These are phyloP conservation scores for Mycena rosella DNA, from an alignment of 768 basidiomycete species.

Conservation along the genomic window DNA sequence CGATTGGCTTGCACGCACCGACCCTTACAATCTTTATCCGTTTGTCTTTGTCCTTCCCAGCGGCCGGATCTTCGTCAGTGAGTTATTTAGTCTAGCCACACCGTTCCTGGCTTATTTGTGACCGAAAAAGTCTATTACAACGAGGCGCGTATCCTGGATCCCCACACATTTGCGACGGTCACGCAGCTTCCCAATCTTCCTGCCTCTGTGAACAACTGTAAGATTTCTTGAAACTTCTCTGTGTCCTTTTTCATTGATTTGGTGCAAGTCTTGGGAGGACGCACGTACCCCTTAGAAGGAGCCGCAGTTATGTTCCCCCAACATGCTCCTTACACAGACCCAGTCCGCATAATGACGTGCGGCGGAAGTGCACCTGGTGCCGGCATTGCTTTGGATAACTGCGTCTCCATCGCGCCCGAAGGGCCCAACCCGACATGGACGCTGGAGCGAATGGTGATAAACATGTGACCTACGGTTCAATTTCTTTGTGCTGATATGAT, in stretches of 20 bases:
- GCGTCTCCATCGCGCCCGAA: conserved; percentile 78
- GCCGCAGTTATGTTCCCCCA: conserved; percentile 79
- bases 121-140: conserved; percentile 75
- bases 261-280: conserved; percentile 67
- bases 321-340: conserved; percentile 79
- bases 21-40: conserved; percentile 86
- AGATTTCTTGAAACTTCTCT: conserved; percentile 24
- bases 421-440: conserved; percentile 71
- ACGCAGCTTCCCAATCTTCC: conserved; percentile 78
- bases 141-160: conserved; percentile 84
- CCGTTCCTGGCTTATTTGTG: background rate
- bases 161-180: conserved; percentile 72
- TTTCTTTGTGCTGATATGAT: background rate
- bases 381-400: conserved; percentile 73
- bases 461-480: background rate
- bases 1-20: conserved; percentile 77
- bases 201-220: conserved; percentile 77
- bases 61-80: conserved; percentile 77
- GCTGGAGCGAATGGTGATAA: conserved; percentile 83
- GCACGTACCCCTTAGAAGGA: conserved; percentile 85
- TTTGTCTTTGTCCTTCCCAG: conserved; percentile 81
- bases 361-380: conserved; percentile 78
- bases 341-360: conserved; percentile 75
- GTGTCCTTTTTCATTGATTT: background rate
- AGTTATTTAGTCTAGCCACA: conserved; percentile 34